A percentile compares a stretch with the other conserved stretches of the same genome.
Conservation (phyloP, 2,329 filamentous ascomycete genomes). For the Fusarium gaditjirri region DNA sequence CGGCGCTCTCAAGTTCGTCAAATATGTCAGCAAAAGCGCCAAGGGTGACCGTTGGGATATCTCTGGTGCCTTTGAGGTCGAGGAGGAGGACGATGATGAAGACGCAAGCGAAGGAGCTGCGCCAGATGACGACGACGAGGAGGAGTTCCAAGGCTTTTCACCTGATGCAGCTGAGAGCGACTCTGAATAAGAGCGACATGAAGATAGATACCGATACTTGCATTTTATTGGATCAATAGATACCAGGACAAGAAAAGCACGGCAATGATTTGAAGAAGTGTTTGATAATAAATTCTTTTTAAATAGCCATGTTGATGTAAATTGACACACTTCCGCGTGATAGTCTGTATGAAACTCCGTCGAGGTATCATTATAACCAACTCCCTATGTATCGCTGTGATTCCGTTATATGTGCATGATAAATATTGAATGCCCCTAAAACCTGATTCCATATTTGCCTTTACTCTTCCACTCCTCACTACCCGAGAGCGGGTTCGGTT, state of each 20-base stretch:
- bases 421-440: neutral
- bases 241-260: conserved; percentile 34
- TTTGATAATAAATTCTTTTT: conserved; percentile 2
- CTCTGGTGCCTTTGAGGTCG: conserved; percentile 79
- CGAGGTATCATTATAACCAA: conserved; percentile 30
- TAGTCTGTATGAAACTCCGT: conserved; percentile 3
- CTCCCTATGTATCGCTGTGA: conserved; percentile 9
- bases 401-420: conserved; percentile 21
- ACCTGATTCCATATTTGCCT: neutral
- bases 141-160: conserved; percentile 70
- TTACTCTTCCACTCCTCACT: neutral
- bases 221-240: conserved; percentile 29
- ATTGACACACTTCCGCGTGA: neutral
- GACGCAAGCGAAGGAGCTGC: conserved; percentile 50
- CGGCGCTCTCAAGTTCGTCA: conserved; percentile 91
- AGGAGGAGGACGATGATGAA: conserved; percentile 61
- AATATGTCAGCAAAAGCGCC: conserved; percentile 88
- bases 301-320: conserved; percentile 4
- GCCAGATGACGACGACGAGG: conserved; percentile 57
- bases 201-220: conserved; percentile 26
- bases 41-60: conserved; percentile 94
- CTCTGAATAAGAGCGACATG: conserved; percentile 40
- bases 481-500: conserved; percentile 35
- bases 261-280: conserved; percentile 8
- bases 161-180: conserved; percentile 52